Evolutionary conservation across 306 rosid genomes (phyloP).

Genomic region (Trifolium repens): DNA sequence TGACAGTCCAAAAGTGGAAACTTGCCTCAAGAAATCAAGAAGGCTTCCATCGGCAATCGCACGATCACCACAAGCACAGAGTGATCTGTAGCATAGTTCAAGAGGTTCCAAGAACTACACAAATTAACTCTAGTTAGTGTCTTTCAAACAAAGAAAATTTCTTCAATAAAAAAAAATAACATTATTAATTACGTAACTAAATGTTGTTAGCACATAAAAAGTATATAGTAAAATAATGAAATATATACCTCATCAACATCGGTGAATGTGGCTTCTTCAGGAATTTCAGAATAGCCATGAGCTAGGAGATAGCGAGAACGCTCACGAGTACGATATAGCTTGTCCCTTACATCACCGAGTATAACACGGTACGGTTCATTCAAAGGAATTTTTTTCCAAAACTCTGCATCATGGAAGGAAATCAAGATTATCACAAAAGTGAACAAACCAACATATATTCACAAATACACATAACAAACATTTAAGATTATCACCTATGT

Average conservation of each 20-base stretch:
- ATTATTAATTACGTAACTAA: not conserved
- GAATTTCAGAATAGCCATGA: slow-evolving; percentile 81
- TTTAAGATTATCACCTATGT: slow-evolving; percentile 65
- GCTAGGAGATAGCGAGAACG: slow-evolving; percentile 89
- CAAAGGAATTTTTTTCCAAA: slow-evolving; percentile 89
- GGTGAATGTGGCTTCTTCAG: slow-evolving; percentile 86
- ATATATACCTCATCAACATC: slow-evolving; percentile 71
- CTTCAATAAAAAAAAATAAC: not conserved
- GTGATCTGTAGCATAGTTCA: slow-evolving; percentile 91
- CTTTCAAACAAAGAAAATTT: not conserved
- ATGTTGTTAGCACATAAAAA: not conserved
- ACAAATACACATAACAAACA: not conserved
- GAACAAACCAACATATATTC: slow-evolving; percentile 5
- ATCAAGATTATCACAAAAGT: slow-evolving; percentile 22
- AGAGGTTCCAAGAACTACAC: slow-evolving; percentile 93
- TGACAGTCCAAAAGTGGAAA: slow-evolving; percentile 95
- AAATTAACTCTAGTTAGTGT: slow-evolving; percentile 47
- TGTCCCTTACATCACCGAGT: slow-evolving; percentile 91
- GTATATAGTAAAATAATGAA: not conserved
- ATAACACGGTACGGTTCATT: slow-evolving; percentile 95
- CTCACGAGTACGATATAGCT: slow-evolving; percentile 94
- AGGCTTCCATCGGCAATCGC: slow-evolving; percentile 96
- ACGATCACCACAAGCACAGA: slow-evolving; percentile 86
- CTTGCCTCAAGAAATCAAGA: slow-evolving; percentile 96
- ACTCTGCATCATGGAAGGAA: slow-evolving; percentile 57